Conservation (phyloP, 2,329 filamentous ascomycete genomes). For the Arthrobotrys conoides region DNA sequence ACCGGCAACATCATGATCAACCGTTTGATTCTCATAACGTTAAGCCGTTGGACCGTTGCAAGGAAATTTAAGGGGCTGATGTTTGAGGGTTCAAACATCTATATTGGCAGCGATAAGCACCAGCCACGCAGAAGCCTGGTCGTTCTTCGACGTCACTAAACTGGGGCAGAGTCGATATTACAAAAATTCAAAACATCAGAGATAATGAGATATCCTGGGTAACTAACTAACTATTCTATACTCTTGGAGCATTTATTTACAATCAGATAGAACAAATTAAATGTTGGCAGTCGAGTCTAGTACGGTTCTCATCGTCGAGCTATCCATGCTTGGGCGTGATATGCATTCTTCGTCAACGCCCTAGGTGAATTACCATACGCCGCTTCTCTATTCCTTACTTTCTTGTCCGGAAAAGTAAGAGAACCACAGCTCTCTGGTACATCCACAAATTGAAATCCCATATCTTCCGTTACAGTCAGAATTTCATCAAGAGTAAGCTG, state of each 20-base stretch:
- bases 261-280: too few relatives aligned
- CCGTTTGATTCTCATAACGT: constrained; percentile 29
- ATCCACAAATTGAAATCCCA: constrained; percentile 72
- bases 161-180: too few relatives aligned
- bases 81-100: too few relatives aligned
- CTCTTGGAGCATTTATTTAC: too few relatives aligned
- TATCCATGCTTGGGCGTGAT: constrained; percentile 72
- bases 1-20: neutral
- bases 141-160: too few relatives aligned
- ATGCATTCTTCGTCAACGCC: constrained; percentile 71
- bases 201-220: too few relatives aligned
- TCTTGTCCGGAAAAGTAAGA: constrained; percentile 67
- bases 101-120: too few relatives aligned
- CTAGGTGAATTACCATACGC: constrained; percentile 71
- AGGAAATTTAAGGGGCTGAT: constrained; percentile 1
- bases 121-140: too few relatives aligned
- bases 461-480: constrained; percentile 68
- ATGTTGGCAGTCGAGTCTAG: too few relatives aligned
- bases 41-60: neutral
- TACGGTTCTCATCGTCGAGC: neutral
- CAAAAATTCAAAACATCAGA: too few relatives aligned
- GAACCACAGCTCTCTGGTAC: constrained; percentile 67
- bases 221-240: neutral
- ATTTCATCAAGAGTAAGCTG: constrained; percentile 73
- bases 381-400: constrained; percentile 69